These are phyloP conservation scores for Oidiodendron maius DNA, from an alignment of 495 filamentous ascomycete genomes.

Conservation along the genomic window DNA sequence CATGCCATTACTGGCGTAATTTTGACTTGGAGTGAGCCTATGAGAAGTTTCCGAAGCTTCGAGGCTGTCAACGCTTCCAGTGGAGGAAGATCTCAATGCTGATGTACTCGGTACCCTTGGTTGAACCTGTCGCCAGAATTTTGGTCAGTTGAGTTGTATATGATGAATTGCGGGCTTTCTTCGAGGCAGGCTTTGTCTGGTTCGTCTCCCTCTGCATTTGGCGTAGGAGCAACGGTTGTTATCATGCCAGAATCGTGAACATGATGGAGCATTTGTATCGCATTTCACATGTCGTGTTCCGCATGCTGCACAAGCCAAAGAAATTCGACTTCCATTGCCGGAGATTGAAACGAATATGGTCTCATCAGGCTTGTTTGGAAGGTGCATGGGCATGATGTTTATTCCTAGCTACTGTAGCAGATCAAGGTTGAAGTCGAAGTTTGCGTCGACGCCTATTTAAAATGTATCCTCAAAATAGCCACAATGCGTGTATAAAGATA, in stretches of 20 bases:
- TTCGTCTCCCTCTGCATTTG: slow-evolving; percentile 41
- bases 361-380: too few relatives aligned
- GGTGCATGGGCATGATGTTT: too few relatives aligned
- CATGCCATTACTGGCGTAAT: not conserved
- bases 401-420: too few relatives aligned
- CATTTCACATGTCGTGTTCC: slow-evolving; percentile 50
- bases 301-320: slow-evolving; percentile 49
- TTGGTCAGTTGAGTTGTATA: slow-evolving; percentile 15
- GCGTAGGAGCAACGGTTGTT: slow-evolving; percentile 37
- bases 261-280: slow-evolving; percentile 39
- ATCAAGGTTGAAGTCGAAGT: too few relatives aligned
- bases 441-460: too few relatives aligned
- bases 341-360: too few relatives aligned
- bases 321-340: too few relatives aligned
- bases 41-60: slow-evolving; percentile 24
- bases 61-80: not conserved
- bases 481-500: too few relatives aligned
- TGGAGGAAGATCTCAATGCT: too few relatives aligned
- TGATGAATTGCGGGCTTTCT: slow-evolving; percentile 17
- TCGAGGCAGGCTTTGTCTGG: slow-evolving; percentile 17
- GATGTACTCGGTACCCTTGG: too few relatives aligned
- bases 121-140: not conserved
- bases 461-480: too few relatives aligned
- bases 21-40: not conserved
- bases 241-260: slow-evolving; percentile 33